These are phyloP conservation scores for Atkinsonella texensis DNA, from an alignment of 2,329 filamentous ascomycete species.

Conservation along the genomic window DNA sequence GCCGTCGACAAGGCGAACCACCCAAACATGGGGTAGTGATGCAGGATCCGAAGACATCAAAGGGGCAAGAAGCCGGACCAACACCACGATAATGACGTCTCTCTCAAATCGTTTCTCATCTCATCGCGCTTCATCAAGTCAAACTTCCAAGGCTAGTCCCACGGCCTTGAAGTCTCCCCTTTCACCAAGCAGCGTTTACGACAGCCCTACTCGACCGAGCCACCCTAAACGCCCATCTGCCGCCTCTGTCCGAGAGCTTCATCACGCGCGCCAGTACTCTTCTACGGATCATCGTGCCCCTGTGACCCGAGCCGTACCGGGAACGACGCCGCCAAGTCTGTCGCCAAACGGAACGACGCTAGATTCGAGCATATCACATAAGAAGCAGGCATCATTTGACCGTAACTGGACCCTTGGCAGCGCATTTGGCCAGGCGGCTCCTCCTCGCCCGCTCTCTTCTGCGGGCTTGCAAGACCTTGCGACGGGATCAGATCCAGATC, in stretches of 20 bases:
- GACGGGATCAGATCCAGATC: slow-evolving; percentile 23
- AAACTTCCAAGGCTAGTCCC: slow-evolving; percentile 37
- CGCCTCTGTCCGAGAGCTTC: slow-evolving; percentile 68
- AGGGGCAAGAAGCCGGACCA: slow-evolving; percentile 42
- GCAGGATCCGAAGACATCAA: slow-evolving; percentile 42
- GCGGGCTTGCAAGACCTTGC: slow-evolving; percentile 35
- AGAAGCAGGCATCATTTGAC: slow-evolving; percentile 58
- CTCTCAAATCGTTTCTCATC: slow-evolving; percentile 34
- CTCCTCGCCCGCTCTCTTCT: slow-evolving; percentile 38
- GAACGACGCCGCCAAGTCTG: slow-evolving; percentile 25
- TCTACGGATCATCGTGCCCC: slow-evolving; percentile 59
- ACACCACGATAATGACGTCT: slow-evolving; percentile 38
- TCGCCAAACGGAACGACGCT: slow-evolving; percentile 31
- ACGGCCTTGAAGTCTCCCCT: slow-evolving; percentile 28
- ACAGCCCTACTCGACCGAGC: slow-evolving; percentile 33
- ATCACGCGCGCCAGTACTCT: slow-evolving; percentile 78
- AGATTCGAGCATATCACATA: slow-evolving; percentile 33
- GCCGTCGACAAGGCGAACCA: slow-evolving; percentile 34
- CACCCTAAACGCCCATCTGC: slow-evolving; percentile 59
- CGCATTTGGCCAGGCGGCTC: slow-evolving; percentile 28
- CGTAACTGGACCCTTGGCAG: slow-evolving; percentile 55
- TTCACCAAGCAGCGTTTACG: slow-evolving; percentile 26
- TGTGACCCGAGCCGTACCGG: slow-evolving; percentile 10
- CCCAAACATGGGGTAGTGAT: slow-evolving; percentile 46
- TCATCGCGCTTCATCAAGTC: slow-evolving; percentile 35